Base-by-base conservation (phyloP, 2,329 filamentous ascomycete genomes). In the Penicillium sp. region DNA sequence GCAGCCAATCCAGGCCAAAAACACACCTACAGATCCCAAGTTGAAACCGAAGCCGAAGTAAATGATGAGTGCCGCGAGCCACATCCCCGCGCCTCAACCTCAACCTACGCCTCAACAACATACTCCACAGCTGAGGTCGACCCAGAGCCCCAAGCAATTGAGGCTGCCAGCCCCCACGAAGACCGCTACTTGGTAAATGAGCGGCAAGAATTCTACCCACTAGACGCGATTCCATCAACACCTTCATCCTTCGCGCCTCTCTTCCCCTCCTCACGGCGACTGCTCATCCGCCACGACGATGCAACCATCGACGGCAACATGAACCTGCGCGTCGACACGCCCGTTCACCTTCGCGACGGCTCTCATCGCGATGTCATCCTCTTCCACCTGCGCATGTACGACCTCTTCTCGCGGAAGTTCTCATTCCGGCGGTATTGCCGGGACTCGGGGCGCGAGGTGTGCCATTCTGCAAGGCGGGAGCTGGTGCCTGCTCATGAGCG, bases 371-470 rank as follows among this genome's bases (percentile, higher is more conserved):
- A 85, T 64, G 84, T 89, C 66, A 90, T 86, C 5, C 86, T 99
- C 46, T 97, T 97, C 76, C 93, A 99, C 74, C 80, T 97, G 58
- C 89, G 92, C 67, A 96, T 99, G 91, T 88, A 96, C 72, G 91
- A 97, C 73, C 79, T 97, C 53, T 87, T 86, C 68, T 86, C 86
- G 64, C 85, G 94, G 48, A 89, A 96, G 59, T 97, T 96, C 74
- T 96, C 92, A 1, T 81, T 97, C 29, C 87, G 93, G 31, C 86
- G 93, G 46, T 97, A 99, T 74, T 94, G 90, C 73, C 86, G 94
- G 55, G 89, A 96, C 61, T 97, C 92, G 31, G 93, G 94, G 22
- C 87, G 93, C 47, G 93, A 97, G 75, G 89, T 97, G 18, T 97
- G 92, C 78, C 90, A 89, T 74, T 88, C 90, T 18, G 87, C 87